Percentiles rank a stretch among this genome's conserved stretches.
Evolutionary conservation across 192 early-diverging fungal species (phyloP).

Genomic region (Coemansia sp.): DNA sequence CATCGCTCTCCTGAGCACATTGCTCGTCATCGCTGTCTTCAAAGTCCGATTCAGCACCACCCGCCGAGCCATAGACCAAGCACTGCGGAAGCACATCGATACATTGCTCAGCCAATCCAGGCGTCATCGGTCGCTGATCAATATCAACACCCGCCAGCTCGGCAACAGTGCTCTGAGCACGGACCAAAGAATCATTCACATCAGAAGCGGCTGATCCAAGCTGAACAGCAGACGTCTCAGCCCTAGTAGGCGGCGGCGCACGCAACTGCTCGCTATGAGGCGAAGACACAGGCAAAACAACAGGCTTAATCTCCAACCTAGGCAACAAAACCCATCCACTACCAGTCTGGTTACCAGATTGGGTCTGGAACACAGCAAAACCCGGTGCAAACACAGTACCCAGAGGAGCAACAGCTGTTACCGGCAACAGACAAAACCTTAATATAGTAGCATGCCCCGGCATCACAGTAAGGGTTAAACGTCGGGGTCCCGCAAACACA

Average conservation of each 20-base stretch:
- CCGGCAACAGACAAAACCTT: slow-evolving; percentile 34
- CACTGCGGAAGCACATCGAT: slow-evolving; percentile 19
- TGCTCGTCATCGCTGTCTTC: slow-evolving; percentile 19
- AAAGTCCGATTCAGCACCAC: slow-evolving; percentile 37
- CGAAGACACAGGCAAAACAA: not conserved
- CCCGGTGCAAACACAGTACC: not conserved
- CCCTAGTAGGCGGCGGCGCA: slow-evolving; percentile 39
- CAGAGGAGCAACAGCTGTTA: slow-evolving; percentile 2
- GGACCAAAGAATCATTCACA: no score
- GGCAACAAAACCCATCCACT: slow-evolving; percentile 44
- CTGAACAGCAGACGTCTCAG: not conserved
- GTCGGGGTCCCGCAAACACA: slow-evolving; percentile 49
- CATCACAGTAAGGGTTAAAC: slow-evolving; percentile 21
- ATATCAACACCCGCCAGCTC: slow-evolving; percentile 9
- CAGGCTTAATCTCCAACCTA: slow-evolving; percentile 38
- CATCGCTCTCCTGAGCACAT: not conserved
- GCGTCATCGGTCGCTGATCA: slow-evolving; percentile 11
- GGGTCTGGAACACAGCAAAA: not conserved
- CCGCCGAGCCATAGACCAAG: not conserved
- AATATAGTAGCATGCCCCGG: slow-evolving; percentile 29
- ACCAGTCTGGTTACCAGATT: slow-evolving; percentile 18
- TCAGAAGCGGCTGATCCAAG: not conserved
- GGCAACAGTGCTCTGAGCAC: slow-evolving; percentile 10
- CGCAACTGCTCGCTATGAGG: not conserved
- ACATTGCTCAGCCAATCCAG: slow-evolving; percentile 18